These are phyloP conservation scores for Termitomyces sp. DNA, from an alignment of 768 basidiomycete species.

Conservation along the genomic window DNA sequence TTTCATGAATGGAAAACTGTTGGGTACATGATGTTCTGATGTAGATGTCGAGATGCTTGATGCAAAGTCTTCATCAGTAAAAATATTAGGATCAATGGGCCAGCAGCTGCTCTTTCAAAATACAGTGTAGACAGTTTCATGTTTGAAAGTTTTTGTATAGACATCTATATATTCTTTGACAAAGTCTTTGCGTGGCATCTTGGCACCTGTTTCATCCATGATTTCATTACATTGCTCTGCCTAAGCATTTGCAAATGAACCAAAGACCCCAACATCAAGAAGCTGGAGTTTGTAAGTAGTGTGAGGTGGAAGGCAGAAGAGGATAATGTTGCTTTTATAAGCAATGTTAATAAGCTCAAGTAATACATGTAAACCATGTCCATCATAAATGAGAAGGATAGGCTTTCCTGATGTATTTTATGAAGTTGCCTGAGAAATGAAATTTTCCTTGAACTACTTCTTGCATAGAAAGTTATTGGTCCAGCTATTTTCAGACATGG, in stretches of 20 bases:
- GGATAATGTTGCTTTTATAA: background rate
- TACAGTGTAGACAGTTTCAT: background rate
- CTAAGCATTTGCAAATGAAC: constrained; percentile 24
- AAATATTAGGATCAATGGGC: too few relatives aligned
- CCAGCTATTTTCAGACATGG: too few relatives aligned
- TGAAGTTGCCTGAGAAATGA: too few relatives aligned
- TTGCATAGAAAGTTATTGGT: too few relatives aligned
- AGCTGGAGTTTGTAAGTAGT: constrained; percentile 34
- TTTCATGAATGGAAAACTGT: too few relatives aligned
- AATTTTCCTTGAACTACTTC: too few relatives aligned
- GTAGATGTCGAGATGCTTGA: too few relatives aligned
- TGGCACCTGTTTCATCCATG: background rate
- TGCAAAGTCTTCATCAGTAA: too few relatives aligned
- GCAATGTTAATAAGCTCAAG: constrained; percentile 22
- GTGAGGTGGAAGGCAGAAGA: constrained; percentile 31
- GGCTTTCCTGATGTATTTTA: constrained; percentile 11
- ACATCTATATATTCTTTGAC: too few relatives aligned
- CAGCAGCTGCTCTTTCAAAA: too few relatives aligned
- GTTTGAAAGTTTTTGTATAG: background rate
- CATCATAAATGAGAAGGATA: constrained; percentile 38
- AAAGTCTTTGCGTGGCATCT: background rate
- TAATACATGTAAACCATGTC: constrained; percentile 38
- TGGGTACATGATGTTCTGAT: too few relatives aligned
- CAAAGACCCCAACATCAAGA: constrained; percentile 32
- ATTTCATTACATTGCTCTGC: background rate